Conservation (phyloP, 2,329 filamentous ascomycete species). For the Stachybotrys elegans region DNA sequence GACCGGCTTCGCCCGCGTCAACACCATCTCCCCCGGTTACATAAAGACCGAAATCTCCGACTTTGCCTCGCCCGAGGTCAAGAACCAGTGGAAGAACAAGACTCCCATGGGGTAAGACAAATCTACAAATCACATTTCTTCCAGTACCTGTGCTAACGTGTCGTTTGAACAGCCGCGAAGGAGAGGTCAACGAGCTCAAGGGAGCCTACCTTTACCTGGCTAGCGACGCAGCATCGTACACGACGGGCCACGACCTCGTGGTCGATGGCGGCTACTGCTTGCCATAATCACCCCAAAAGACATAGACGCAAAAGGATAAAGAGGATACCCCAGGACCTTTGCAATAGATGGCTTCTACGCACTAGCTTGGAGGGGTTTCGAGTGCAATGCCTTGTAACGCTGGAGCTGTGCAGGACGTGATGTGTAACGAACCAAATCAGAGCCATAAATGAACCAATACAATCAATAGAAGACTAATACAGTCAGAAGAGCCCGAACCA, state of each 20-base stretch:
- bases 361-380: too few relatives aligned
- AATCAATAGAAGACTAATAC: too few relatives aligned
- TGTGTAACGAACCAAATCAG: too few relatives aligned
- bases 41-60: slow-evolving; percentile 68
- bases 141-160: slow-evolving; percentile 8
- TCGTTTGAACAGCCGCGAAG: slow-evolving; percentile 52
- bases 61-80: slow-evolving; percentile 61
- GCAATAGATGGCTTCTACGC: too few relatives aligned
- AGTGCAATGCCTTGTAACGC: too few relatives aligned
- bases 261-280: slow-evolving; percentile 70
- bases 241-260: slow-evolving; percentile 68
- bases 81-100: slow-evolving; percentile 71
- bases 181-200: slow-evolving; percentile 69
- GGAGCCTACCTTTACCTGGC: slow-evolving; percentile 78
- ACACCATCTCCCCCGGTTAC: slow-evolving; percentile 70
- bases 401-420: too few relatives aligned
- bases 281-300: too few relatives aligned
- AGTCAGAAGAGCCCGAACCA: too few relatives aligned
- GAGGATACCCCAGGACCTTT: too few relatives aligned
- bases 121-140: too few relatives aligned
- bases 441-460: too few relatives aligned
- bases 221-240: slow-evolving; percentile 78
- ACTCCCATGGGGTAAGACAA: slow-evolving; percentile 65
- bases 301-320: too few relatives aligned
- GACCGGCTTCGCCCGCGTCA: slow-evolving; percentile 68